Percentiles rank a stretch among this genome's conserved stretches.
phyloP scores from a whole-genome alignment of 345 rosid species.

The Nasturtium officinale region DNA sequence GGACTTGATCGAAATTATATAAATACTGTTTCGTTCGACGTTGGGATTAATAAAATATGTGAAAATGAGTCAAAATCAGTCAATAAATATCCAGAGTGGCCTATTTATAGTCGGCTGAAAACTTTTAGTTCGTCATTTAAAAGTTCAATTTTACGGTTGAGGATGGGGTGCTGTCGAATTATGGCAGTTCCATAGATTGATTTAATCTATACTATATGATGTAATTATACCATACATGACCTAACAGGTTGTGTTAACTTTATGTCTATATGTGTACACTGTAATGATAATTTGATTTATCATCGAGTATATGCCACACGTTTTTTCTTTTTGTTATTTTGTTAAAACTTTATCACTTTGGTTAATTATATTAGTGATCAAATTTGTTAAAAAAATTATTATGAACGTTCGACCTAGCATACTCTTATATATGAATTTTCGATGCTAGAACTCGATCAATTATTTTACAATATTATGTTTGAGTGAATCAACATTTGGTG shows the following conservation, averaged over 20 bases:
- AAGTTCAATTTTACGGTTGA: slow-evolving; percentile 29
- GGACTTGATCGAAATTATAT: background rate
- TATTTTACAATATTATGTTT: background rate
- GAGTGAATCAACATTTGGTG: background rate
- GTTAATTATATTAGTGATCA: background rate
- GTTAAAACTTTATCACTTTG: background rate
- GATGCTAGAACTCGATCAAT: background rate
- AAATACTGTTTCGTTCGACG: background rate
- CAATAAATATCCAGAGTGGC: slow-evolving; percentile 23
- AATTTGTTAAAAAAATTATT: background rate
- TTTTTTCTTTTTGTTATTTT: background rate
- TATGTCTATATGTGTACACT: background rate
- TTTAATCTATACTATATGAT: slow-evolving; percentile 2
- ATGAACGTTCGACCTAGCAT: background rate
- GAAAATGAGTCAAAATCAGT: slow-evolving; percentile 29
- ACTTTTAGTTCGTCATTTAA: slow-evolving; percentile 9
- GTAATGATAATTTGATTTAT: background rate
- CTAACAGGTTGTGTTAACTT: slow-evolving; percentile 7
- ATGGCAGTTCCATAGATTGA: slow-evolving; percentile 16
- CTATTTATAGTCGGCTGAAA: slow-evolving; percentile 28
- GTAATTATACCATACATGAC: slow-evolving; percentile 1
- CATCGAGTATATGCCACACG: background rate
- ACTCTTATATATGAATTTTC: background rate
- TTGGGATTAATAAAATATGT: slow-evolving; percentile 24
- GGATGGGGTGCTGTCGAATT: slow-evolving; percentile 31